These are phyloP conservation scores for Stephania yunnanensis DNA, from an alignment of 164 flowering plant species.

Conservation along the genomic window DNA sequence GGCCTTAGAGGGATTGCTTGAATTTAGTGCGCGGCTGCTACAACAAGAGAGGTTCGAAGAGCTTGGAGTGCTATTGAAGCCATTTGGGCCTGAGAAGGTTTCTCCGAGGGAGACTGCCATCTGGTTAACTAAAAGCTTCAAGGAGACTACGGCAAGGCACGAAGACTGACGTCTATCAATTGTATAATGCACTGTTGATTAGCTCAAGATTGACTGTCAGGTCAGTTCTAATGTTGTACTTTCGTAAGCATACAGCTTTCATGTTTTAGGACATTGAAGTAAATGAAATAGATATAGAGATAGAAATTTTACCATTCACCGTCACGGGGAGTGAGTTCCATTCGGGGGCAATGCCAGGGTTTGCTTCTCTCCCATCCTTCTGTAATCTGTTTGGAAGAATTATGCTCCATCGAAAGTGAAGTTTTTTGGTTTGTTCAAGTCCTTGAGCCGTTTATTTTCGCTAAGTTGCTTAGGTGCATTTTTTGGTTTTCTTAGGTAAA, in stretches of 20 bases:
- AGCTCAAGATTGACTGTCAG: conserved; percentile 6
- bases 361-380: background rate
- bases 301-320: background rate
- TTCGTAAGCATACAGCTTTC: background rate
- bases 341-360: background rate
- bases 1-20: conserved; percentile 93
- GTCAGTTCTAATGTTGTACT: background rate
- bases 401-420: too few relatives aligned
- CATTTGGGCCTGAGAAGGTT: conserved; percentile 94
- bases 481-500: too few relatives aligned
- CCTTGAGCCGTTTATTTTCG: too few relatives aligned
- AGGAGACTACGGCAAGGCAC: conserved; percentile 44
- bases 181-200: background rate
- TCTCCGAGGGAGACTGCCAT: conserved; percentile 98
- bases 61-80: conserved; percentile 80
- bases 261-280: background rate
- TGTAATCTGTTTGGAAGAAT: too few relatives aligned
- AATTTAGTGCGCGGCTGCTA: conserved; percentile 82
- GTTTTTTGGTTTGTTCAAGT: too few relatives aligned
- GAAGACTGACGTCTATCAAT: conserved; percentile 4
- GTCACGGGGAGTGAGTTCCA: background rate
- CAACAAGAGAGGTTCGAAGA: conserved; percentile 87
- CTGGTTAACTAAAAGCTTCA: conserved; percentile 94
- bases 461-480: too few relatives aligned
- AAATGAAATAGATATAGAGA: background rate